Evolutionary conservation across 441 rosid genomes (phyloP).

Genomic region (Gossypium schwendimanii): DNA sequence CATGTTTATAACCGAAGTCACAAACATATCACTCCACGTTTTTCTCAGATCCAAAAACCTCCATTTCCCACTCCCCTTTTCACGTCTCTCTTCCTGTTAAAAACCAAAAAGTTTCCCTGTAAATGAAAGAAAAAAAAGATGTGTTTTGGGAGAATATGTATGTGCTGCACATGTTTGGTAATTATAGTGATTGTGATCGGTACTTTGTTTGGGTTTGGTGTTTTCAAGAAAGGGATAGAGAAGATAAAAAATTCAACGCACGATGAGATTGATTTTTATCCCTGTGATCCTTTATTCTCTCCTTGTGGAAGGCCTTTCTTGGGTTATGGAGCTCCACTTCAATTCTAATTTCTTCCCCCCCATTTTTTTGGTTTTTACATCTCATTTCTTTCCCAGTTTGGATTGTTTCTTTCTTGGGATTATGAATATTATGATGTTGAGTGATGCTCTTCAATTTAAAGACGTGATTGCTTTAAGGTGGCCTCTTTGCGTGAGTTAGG

Average conservation of each 20-base stretch:
- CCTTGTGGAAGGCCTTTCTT: slow-evolving; percentile 29
- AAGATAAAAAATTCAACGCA: slow-evolving; percentile 46
- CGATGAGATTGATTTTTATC: background rate
- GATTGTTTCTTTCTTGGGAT: background rate
- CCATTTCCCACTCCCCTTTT: background rate
- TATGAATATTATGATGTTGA: no score
- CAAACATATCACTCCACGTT: slow-evolving; percentile 8
- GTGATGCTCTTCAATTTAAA: no score
- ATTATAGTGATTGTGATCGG: slow-evolving; percentile 55
- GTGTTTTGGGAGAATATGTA: slow-evolving; percentile 71
- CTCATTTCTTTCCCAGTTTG: background rate
- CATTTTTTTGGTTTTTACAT: background rate
- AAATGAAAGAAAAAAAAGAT: slow-evolving; percentile 7
- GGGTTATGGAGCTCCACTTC: slow-evolving; percentile 22
- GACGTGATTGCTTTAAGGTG: no score
- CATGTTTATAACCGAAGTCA: no score
- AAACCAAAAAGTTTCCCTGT: background rate
- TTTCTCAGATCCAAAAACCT: slow-evolving; percentile 11
- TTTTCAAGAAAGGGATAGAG: slow-evolving; percentile 61
- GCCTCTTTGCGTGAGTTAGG: no score
- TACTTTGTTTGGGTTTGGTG: slow-evolving; percentile 69
- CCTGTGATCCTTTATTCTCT: slow-evolving; percentile 8
- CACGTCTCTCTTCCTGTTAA: background rate
- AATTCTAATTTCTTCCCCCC: slow-evolving; percentile 9
- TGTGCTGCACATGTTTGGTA: slow-evolving; percentile 57